phyloP scores from a whole-genome alignment of 208 protist species.

The Acanthamoeba polyphaga region DNA sequence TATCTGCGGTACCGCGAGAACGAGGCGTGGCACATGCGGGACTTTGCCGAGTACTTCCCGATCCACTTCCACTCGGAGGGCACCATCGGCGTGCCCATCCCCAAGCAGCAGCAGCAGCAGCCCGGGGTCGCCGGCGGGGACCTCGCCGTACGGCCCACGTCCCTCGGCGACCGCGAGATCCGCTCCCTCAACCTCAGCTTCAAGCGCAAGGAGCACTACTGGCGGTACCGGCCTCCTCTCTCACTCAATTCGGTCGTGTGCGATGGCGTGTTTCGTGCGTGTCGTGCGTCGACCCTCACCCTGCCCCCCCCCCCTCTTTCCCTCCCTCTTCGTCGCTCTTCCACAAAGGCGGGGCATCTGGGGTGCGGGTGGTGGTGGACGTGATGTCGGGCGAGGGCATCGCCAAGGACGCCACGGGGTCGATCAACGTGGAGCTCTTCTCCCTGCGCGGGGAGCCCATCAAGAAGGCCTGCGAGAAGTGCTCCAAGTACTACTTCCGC shows the following conservation, averaged over 20 bases:
- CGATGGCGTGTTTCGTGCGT: too few species aligned
- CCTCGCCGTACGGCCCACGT: too few species aligned
- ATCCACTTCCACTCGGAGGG: conserved; percentile 45
- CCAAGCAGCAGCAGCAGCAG: neutral
- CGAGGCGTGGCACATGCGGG: conserved; percentile 17
- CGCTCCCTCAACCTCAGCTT: conserved; percentile 2
- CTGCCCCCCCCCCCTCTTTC: too few species aligned
- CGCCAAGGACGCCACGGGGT: conserved; percentile 45
- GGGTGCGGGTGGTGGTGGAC: conserved; percentile 19
- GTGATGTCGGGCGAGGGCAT: conserved; percentile 6
- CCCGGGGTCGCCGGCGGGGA: too few species aligned
- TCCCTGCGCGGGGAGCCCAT: conserved; percentile 24
- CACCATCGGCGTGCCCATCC: conserved; percentile 6
- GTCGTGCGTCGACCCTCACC: too few species aligned
- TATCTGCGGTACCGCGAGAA: conserved; percentile 6
- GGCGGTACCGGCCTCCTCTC: neutral
- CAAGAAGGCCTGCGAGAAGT: conserved; percentile 46
- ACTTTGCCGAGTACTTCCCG: conserved; percentile 32
- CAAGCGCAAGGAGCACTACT: conserved; percentile 46
- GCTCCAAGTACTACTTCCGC: conserved; percentile 48
- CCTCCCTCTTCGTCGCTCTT: too few species aligned
- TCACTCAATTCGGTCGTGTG: too few species aligned
- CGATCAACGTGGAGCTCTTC: conserved; percentile 23
- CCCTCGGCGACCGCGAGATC: neutral
- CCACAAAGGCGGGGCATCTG: neutral